phyloP scores from a whole-genome alignment of 2,329 filamentous ascomycete genomes.

The Chrysosporium queenslandicum region DNA sequence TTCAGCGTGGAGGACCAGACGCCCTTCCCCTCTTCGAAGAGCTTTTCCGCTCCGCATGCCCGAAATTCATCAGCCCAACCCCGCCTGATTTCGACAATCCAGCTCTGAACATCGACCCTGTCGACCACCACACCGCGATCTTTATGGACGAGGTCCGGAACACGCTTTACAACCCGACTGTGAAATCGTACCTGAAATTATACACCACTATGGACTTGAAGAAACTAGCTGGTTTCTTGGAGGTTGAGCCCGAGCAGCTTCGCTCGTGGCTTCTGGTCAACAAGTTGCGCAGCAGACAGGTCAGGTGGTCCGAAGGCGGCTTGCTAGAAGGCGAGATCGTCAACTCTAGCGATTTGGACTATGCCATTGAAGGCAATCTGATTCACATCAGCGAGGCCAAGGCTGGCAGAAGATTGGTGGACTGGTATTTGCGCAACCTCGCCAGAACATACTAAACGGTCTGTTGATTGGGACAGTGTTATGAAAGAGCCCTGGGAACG shows the following conservation, averaged over 20 bases:
- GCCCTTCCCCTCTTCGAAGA: slow-evolving; percentile 95
- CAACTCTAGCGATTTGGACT: slow-evolving; percentile 92
- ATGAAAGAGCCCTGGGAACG: not conserved
- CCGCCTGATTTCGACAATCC: slow-evolving; percentile 97
- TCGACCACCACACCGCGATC: slow-evolving; percentile 92
- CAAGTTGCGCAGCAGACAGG: slow-evolving; percentile 96
- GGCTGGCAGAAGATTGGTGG: slow-evolving; percentile 90
- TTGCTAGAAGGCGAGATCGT: slow-evolving; percentile 85
- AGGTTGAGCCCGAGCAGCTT: slow-evolving; percentile 92
- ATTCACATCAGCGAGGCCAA: slow-evolving; percentile 99
- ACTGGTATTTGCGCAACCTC: slow-evolving; percentile 98
- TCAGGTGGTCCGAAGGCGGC: slow-evolving; percentile 83
- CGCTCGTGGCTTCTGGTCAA: slow-evolving; percentile 90
- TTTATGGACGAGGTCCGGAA: slow-evolving; percentile 99
- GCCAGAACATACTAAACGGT: slow-evolving; percentile 74
- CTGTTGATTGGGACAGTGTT: not conserved
- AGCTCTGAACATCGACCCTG: slow-evolving; percentile 86
- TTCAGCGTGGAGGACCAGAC: slow-evolving; percentile 92
- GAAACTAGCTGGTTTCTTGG: slow-evolving; percentile 94
- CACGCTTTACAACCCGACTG: slow-evolving; percentile 94
- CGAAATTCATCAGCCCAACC: slow-evolving; percentile 97
- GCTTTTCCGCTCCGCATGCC: slow-evolving; percentile 94
- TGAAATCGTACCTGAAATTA: slow-evolving; percentile 96
- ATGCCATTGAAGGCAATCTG: slow-evolving; percentile 89
- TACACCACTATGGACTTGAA: slow-evolving; percentile 99